These are phyloP conservation scores for Cryptosporidium felis DNA, from an alignment of 169 alveolate genomes.

Conservation along the genomic window DNA sequence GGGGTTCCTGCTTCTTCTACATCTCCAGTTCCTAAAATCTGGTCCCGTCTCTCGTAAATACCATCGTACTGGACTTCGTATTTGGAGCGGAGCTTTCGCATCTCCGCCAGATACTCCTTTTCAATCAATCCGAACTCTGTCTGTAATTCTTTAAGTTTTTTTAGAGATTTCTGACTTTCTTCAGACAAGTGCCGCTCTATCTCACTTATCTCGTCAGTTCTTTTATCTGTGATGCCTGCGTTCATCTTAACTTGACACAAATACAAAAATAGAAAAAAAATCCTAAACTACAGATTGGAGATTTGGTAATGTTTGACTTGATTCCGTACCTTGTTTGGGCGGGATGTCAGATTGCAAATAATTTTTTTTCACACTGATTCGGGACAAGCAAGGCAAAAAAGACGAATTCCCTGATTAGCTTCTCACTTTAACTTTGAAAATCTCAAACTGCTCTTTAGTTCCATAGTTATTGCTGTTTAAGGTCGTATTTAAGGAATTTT, in stretches of 20 bases:
- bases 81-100: constrained; percentile 47
- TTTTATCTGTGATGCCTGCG: not conserved
- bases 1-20: constrained; percentile 63
- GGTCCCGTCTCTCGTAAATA: constrained; percentile 23
- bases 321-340: not conserved
- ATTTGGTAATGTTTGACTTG: not conserved
- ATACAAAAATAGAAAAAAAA: not conserved
- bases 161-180: constrained; percentile 26
- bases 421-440: too few species aligned
- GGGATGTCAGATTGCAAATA: too few species aligned
- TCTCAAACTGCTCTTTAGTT: too few species aligned
- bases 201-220: not conserved
- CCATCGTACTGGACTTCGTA: constrained; percentile 39
- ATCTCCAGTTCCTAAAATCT: constrained; percentile 7
- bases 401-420: too few species aligned
- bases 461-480: too few species aligned
- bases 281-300: not conserved
- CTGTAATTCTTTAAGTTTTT: constrained; percentile 27
- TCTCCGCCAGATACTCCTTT: constrained; percentile 40
- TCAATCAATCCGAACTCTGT: constrained; percentile 27
- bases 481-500: too few species aligned
- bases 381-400: too few species aligned
- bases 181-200: constrained; percentile 36
- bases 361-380: too few species aligned
- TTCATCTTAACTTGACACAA: not conserved